Base-by-base conservation (phyloP, 2,329 filamentous ascomycete species). In the Phialemoniopsis sp. region DNA sequence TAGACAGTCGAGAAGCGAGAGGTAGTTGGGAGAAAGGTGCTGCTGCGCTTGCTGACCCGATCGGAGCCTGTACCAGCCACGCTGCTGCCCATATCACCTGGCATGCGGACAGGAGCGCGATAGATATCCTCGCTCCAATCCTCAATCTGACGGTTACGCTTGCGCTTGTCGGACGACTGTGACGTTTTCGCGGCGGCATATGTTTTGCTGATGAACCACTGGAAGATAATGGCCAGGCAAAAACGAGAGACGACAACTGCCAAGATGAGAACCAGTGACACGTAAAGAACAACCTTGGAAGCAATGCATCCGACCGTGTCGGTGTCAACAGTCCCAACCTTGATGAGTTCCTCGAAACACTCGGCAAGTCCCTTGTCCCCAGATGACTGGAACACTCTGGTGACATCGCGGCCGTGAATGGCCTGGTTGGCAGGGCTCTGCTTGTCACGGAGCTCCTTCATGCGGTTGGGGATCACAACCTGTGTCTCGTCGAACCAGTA, bases 51-150 rank as follows among this genome's bases (percentile, higher is more conserved):
- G 75, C 76, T 89, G 40, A 70, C 73, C 38, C 86, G 78, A 47
- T 91, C 89, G 13, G 76, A 71, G 30, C 76, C 80, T 37, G 36
- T 41, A 10, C 72, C 73, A 14, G 64, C 63, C 43, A 80, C 76
- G 36, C 78, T 82, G 54, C 79, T 85, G 42, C 79, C 77, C 32
- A 85, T 68, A 52, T 95, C 80, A 14, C 81, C 93, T 4, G 84
- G 78, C 47, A 96, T 73, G 49, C 89, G 86, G 39, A 85, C 82
- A 17, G 89, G 89, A 4, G 91, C 87, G 32, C 89, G 86, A 63
- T 98, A 97, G 53, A 98, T 98, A 56, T 98, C 93, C 48, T 97
- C 88, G 13, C 85, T 85, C 93, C 93, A 98, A 54, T 96, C 91
- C 62, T 98, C 93, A 48, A 98, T 98, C 66, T 97, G 89, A 51